These are phyloP conservation scores for Arabis hirsuta DNA, from an alignment of 345 rosid species.

Conservation along the genomic window DNA sequence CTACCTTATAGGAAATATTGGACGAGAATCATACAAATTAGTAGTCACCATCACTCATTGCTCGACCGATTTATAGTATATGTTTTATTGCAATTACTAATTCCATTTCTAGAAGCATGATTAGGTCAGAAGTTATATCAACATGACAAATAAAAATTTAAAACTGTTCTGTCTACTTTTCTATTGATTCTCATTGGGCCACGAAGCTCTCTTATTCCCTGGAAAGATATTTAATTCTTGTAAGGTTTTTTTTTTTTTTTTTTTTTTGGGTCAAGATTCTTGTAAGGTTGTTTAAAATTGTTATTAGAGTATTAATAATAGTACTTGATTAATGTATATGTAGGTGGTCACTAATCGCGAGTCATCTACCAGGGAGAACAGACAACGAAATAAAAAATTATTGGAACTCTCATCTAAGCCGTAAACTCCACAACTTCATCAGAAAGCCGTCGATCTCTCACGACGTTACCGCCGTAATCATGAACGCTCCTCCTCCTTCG, in stretches of 20 bases:
- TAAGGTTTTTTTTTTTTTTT: neutral
- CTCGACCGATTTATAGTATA: neutral
- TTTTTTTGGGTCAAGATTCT: no score
- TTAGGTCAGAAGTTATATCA: conserved; percentile 31
- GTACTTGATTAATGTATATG: conserved; percentile 15
- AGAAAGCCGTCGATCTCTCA: conserved; percentile 33
- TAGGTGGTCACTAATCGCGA: conserved; percentile 83
- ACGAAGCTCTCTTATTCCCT: conserved; percentile 22
- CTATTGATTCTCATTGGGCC: conserved; percentile 1
- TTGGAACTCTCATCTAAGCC: conserved; percentile 76
- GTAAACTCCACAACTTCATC: conserved; percentile 56
- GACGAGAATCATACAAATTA: neutral
- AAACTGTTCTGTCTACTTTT: neutral
- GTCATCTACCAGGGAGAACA: conserved; percentile 73
- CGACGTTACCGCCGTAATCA: conserved; percentile 21
- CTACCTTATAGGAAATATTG: conserved; percentile 5
- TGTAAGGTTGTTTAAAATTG: neutral
- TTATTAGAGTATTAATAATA: conserved; percentile 2
- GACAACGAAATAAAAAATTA: conserved; percentile 82
- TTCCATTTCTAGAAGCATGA: neutral
- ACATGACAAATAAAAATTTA: neutral
- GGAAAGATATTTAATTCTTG: neutral
- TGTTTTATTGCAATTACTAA: neutral
- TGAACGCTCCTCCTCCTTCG: conserved; percentile 29
- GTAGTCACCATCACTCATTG: neutral